phyloP scores from a whole-genome alignment of 495 filamentous ascomycete genomes.

The Acidiella bohemica region DNA sequence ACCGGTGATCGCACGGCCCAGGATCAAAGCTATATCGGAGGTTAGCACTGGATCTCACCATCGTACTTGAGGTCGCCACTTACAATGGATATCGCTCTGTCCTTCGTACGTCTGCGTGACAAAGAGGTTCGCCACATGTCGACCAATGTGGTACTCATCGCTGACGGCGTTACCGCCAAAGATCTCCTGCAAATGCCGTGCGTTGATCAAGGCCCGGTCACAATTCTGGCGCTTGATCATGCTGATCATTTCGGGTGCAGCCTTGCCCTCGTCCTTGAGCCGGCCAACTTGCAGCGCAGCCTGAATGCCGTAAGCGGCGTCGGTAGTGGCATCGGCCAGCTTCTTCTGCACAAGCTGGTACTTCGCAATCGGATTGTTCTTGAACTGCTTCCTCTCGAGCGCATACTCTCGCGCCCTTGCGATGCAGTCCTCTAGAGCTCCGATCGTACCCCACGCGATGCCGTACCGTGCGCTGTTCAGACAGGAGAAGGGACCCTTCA shows the following conservation, averaged over 20 bases:
- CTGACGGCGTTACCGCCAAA: constrained; percentile 96
- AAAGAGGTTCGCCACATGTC: constrained; percentile 92
- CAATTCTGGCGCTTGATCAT: constrained; percentile 99
- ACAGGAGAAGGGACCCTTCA: constrained; percentile 82
- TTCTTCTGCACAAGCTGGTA: constrained; percentile 99
- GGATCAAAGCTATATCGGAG: constrained; percentile 48
- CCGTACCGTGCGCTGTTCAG: constrained; percentile 86
- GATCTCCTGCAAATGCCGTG: constrained; percentile 73
- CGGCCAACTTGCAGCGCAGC: constrained; percentile 82
- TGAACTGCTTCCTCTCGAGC: constrained; percentile 89
- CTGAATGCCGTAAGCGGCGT: constrained; percentile 76
- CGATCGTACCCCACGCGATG: constrained; percentile 87
- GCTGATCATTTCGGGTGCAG: constrained; percentile 90
- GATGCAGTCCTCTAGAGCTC: constrained; percentile 86
- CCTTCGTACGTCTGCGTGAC: constrained; percentile 98
- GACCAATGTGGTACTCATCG: constrained; percentile 88
- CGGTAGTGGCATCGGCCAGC: constrained; percentile 78
- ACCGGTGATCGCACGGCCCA: constrained; percentile 57
- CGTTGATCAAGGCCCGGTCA: constrained; percentile 70
- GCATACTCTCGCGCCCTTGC: constrained; percentile 69
- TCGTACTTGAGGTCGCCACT: constrained; percentile 30
- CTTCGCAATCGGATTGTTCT: constrained; percentile 85
- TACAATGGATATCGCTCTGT: constrained; percentile 90
- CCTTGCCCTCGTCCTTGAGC: constrained; percentile 80
- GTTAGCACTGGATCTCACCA: no score